phyloP scores from a whole-genome alignment of 2,329 filamentous ascomycete species.

The Ceratocystis harringtonii region DNA sequence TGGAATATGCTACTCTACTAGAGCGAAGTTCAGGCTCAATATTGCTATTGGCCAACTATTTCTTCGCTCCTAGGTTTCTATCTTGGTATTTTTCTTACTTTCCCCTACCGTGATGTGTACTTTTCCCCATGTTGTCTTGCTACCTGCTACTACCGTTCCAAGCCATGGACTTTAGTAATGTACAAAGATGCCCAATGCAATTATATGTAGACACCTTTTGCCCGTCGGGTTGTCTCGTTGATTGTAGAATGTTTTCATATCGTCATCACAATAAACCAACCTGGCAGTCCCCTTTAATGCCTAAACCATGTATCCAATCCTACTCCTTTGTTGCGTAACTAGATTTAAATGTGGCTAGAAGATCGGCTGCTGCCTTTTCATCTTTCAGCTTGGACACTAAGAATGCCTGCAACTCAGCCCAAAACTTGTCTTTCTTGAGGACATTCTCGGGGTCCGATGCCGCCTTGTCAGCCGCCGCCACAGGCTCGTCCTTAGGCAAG shows the following conservation, averaged over 20 bases:
- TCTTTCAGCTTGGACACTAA: conserved; percentile 66
- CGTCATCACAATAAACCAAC: neutral
- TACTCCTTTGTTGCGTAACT: conserved; percentile 46
- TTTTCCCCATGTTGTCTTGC: too few species aligned
- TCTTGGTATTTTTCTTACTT: neutral
- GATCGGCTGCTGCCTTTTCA: conserved; percentile 45
- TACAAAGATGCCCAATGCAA: too few species aligned
- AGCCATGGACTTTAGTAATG: too few species aligned
- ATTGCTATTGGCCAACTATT: neutral
- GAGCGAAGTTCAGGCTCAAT: neutral
- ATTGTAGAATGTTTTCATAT: neutral
- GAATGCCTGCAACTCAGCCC: conserved; percentile 71
- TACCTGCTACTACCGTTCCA: too few species aligned
- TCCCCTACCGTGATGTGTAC: neutral
- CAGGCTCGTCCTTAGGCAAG: conserved; percentile 24
- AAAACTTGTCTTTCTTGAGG: conserved; percentile 61
- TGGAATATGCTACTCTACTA: neutral
- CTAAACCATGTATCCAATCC: neutral
- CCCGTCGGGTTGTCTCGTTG: neutral
- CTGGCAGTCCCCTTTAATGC: neutral
- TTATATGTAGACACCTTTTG: too few species aligned
- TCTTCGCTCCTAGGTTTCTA: neutral
- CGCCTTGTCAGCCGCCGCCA: conserved; percentile 22
- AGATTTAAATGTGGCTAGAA: conserved; percentile 52
- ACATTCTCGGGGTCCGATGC: conserved; percentile 33